Conservation (phyloP, 2,329 filamentous ascomycete genomes). For the Penicillium griseofulvum region DNA sequence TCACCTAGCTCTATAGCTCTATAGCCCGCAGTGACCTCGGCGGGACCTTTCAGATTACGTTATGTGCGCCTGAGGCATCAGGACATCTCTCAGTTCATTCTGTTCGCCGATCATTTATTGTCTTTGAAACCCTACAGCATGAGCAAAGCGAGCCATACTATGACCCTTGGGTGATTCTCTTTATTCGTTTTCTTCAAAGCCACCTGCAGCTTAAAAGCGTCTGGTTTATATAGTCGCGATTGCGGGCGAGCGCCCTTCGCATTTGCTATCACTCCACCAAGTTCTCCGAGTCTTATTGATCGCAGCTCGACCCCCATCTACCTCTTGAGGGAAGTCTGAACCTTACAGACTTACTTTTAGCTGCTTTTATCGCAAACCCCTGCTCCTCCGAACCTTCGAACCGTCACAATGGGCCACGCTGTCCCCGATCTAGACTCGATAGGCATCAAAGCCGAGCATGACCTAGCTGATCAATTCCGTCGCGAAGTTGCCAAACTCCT, state of each 20-base stretch:
- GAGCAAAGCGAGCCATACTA: conserved; percentile 2
- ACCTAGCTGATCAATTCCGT: conserved; percentile 62
- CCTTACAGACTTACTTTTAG: not conserved
- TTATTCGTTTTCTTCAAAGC: not conserved
- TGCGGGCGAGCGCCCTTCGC: conserved; percentile 6
- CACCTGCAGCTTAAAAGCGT: not conserved
- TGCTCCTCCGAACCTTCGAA: not conserved
- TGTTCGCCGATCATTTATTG: conserved; percentile 14
- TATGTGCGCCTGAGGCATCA: conserved; percentile 23
- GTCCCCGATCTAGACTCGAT: conserved; percentile 44
- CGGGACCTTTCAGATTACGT: not conserved
- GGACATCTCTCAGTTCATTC: not conserved
- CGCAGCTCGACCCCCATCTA: not conserved
- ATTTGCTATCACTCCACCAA: conserved; percentile 8
- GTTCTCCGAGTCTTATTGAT: conserved; percentile 10
- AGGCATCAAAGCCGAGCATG: conserved; percentile 63
- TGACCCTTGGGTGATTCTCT: conserved; percentile 2
- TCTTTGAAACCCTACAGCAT: conserved; percentile 8
- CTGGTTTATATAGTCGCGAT: not conserved
- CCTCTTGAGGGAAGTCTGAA: not conserved
- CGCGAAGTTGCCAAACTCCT: conserved; percentile 73
- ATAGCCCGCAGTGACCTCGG: not conserved
- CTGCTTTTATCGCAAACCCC: too few species aligned
- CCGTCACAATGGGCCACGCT: conserved; percentile 35
- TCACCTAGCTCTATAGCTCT: not conserved